These are phyloP conservation scores for Plasmodium fragile DNA, from an alignment of 169 alveolate genomes.

Conservation along the genomic window DNA sequence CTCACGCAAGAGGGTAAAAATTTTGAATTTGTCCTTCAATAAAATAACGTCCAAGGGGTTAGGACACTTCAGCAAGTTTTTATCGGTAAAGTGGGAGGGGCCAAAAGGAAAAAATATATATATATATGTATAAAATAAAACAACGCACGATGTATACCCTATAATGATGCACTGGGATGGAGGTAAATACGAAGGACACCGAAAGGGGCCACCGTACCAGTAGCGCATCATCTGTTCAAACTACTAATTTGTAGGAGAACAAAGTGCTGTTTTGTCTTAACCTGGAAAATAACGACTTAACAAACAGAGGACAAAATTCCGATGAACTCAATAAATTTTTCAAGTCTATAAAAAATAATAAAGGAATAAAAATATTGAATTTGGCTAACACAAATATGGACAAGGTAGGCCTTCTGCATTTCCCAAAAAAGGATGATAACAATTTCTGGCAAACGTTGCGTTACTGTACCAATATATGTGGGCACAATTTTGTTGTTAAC, in stretches of 20 bases:
- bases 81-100: conserved; percentile 2
- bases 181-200: background rate
- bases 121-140: background rate
- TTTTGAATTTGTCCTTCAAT: conserved; percentile 62
- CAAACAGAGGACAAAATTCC: conserved; percentile 37
- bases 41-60: conserved; percentile 59
- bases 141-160: background rate
- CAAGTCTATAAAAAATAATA: conserved; percentile 40
- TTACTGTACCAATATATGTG: background rate
- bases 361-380: conserved; percentile 49
- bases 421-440: background rate
- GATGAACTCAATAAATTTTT: conserved; percentile 40
- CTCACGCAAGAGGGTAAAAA: conserved; percentile 45
- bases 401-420: conserved; percentile 8
- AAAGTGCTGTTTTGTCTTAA: conserved; percentile 42
- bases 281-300: conserved; percentile 63
- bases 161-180: background rate
- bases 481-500: background rate
- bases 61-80: conserved; percentile 6
- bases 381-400: conserved; percentile 68
- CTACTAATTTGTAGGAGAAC: conserved; percentile 49
- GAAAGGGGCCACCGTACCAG: background rate
- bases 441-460: background rate
- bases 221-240: background rate
- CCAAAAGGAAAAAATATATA: background rate